These are phyloP conservation scores for Tolypocladium amazonense DNA, from an alignment of 2,329 filamentous ascomycete genomes.

Conservation along the genomic window DNA sequence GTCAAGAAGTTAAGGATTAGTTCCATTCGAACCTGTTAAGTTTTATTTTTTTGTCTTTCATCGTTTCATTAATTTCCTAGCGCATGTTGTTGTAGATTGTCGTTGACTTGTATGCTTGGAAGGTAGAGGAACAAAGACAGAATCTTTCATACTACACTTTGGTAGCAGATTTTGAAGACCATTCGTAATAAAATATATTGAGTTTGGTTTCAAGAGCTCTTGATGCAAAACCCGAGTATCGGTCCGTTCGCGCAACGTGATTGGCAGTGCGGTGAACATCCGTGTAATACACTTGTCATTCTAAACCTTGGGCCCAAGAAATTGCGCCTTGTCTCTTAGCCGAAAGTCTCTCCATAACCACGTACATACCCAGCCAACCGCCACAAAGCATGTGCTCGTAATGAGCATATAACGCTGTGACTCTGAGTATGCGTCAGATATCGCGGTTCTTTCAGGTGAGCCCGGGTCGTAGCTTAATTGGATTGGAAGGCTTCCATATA, in stretches of 20 bases:
- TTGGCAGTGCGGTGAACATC: not conserved
- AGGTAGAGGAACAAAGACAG: not conserved
- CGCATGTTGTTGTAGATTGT: not conserved
- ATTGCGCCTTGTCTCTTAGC: not conserved
- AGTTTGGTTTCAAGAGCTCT: not conserved
- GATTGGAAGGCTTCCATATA: conserved; percentile 38
- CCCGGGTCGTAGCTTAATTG: conserved; percentile 37
- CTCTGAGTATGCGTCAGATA: conserved; percentile 1
- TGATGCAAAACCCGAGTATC: not conserved
- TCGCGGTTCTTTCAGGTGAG: not conserved
- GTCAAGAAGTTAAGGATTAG: not conserved
- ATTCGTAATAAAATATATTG: not conserved
- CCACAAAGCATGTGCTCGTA: not conserved
- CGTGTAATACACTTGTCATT: not conserved
- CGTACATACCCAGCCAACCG: not conserved
- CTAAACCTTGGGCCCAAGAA: not conserved
- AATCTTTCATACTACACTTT: not conserved
- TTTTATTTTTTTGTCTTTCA: not conserved
- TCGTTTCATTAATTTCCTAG: not conserved
- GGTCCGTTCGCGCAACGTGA: not conserved
- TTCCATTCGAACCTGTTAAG: not conserved
- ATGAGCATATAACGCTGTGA: conserved; percentile 1
- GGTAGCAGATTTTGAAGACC: not conserved
- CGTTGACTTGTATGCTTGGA: not conserved
- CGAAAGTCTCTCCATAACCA: not conserved